A percentile compares a stretch with the other conserved stretches of the same genome.
phyloP scores from a whole-genome alignment of 345 rosid species.

The Eucalyptus erythrocorys region DNA sequence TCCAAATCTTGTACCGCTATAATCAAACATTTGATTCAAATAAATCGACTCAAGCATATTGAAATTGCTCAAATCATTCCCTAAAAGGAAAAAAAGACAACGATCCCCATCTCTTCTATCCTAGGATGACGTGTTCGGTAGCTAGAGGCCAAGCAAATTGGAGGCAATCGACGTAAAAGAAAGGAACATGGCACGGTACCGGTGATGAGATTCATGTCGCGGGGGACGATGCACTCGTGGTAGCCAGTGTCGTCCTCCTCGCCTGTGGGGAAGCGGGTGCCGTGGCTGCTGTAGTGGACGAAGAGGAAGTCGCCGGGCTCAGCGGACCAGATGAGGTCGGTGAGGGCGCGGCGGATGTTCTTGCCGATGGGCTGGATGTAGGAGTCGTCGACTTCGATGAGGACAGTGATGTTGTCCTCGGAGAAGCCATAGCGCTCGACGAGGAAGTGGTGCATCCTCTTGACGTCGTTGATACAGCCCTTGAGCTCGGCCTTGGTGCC shows the following conservation, averaged over 20 bases:
- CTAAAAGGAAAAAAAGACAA: neutral
- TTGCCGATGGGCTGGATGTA: constrained; percentile 65
- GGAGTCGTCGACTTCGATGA: constrained; percentile 63
- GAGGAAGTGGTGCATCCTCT: constrained; percentile 43
- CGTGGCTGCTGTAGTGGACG: constrained; percentile 92
- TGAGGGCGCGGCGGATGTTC: constrained; percentile 49
- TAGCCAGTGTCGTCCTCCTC: constrained; percentile 93
- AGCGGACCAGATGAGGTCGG: constrained; percentile 47
- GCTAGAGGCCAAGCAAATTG: neutral
- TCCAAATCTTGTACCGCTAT: neutral
- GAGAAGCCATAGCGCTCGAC: constrained; percentile 59
- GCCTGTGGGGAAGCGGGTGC: constrained; percentile 91
- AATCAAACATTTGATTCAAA: neutral
- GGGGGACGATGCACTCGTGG: constrained; percentile 91
- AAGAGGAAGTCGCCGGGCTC: constrained; percentile 50
- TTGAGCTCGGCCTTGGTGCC: constrained; percentile 82
- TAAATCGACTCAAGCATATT: neutral
- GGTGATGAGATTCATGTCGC: constrained; percentile 90
- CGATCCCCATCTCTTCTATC: neutral
- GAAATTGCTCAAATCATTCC: neutral
- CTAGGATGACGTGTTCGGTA: neutral
- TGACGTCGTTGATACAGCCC: constrained; percentile 89
- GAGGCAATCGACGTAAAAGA: neutral
- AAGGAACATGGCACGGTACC: constrained; percentile 11
- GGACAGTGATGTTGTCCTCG: constrained; percentile 39